Evolutionary conservation across 2,329 filamentous ascomycete species (phyloP), one percentile per base, ranked within the genome.

Genomic region (Aspergillus fischeri): DNA sequence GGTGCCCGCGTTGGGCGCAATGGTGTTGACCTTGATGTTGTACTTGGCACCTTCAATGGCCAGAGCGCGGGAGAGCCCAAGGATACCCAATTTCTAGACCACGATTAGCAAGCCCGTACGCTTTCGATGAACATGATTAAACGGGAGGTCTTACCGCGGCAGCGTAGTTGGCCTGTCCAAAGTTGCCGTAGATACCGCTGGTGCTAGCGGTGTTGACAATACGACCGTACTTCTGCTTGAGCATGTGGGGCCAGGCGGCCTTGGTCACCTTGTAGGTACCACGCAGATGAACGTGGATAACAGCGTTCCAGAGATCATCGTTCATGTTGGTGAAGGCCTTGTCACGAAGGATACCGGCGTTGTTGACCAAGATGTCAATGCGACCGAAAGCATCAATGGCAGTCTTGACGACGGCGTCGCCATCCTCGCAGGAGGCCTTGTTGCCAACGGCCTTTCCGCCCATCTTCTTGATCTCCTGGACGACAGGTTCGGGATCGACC

Each of bases 311-410:
- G 70, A 92, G 84, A 70, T 86, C 88, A 73, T 99, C 94, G 59
- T 92, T 90, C 93, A 99, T 97, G 82, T 97, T 97, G 76, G 83
- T 83, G 76, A 99, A 99, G 44, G 94, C 92, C 86, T 97, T 97
- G 82, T 99, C 94, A 51, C 94, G 88, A 54, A 99, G 86, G 67
- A 99, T 99, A 70, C 94, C 94, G 53, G 94, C 94, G 71, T 99
- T 99, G 86, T 99, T 99, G 81, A 99, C 84, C 63, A 99, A 77
- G 62, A 99, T 92, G 72, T 99, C 94, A 67, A 99, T 84, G 67
- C 94, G 90, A 67, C 94, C 94, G 73, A 90, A 97, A 44, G 89
- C 87, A 71, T 97, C 93, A 69, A 99, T 95, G 55, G 93, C 93
- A 57, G 85, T 87, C 83, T 97, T 95, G 68, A 99, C 87, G 49